Conservation (phyloP, 129 eudicot genomes). For the Tagetes erecta region DNA sequence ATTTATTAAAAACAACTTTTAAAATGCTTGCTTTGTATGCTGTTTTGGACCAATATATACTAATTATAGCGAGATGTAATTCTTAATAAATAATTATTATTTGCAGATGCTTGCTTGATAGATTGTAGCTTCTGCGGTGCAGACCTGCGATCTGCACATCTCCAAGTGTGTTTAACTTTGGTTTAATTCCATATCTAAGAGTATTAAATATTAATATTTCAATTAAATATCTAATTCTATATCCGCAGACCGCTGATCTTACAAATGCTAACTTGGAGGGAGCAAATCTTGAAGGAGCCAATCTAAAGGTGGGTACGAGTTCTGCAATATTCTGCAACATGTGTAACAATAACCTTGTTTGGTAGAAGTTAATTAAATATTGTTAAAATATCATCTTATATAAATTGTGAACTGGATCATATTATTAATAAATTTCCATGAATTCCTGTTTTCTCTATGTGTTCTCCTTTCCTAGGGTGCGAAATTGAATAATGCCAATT, state of each 20-base stretch:
- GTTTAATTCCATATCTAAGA: neutral
- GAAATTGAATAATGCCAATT: constrained; percentile 74
- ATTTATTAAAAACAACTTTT: neutral
- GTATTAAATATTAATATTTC: neutral
- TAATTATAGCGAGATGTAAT: neutral
- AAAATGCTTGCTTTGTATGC: neutral
- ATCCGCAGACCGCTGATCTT: constrained; percentile 82
- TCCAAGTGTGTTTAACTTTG: constrained; percentile 50
- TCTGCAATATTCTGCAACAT: constrained; percentile 8
- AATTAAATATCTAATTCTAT: neutral
- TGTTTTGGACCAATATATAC: neutral
- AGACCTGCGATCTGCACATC: constrained; percentile 89
- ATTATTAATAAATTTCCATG: neutral
- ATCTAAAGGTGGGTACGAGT: constrained; percentile 64
- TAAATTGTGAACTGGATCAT: neutral
- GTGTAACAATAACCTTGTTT: neutral
- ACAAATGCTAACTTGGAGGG: constrained; percentile 97
- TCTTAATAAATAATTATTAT: neutral
- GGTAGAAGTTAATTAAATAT: neutral
- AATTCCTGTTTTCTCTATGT: neutral
- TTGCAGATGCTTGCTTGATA: constrained; percentile 86
- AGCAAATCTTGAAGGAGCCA: constrained; percentile 98
- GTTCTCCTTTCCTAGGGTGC: constrained; percentile 58
- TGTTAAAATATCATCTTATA: neutral
- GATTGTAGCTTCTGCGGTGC: constrained; percentile 98